Evolutionary conservation across 2,329 filamentous ascomycete genomes (phyloP).

Genomic region (Coniochaeta pulveracea): DNA sequence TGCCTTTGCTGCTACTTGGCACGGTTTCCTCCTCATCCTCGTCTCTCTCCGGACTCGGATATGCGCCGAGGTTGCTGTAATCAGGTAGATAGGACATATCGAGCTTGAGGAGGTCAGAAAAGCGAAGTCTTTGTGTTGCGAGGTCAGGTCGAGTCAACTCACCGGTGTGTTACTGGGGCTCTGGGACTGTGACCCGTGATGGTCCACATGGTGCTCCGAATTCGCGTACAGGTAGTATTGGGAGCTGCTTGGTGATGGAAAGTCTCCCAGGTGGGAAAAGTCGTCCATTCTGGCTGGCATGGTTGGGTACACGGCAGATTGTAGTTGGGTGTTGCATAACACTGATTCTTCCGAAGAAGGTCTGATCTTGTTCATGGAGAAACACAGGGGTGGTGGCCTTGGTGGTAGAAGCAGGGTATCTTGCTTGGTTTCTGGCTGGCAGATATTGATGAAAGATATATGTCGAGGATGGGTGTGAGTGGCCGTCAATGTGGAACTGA

Average conservation of each 20-base stretch:
- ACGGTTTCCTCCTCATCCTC: conserved; percentile 14
- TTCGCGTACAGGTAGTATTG: conserved; percentile 23
- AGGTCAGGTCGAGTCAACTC: conserved; percentile 8
- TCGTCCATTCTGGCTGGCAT: conserved; percentile 22
- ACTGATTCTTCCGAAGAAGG: no score
- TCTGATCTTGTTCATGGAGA: no score
- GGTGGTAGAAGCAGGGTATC: no score
- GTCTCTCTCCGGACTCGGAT: conserved; percentile 20
- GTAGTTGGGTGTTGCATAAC: no score
- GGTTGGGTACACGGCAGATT: no score
- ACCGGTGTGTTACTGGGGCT: conserved; percentile 25
- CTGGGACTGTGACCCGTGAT: conserved; percentile 22
- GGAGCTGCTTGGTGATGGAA: conserved; percentile 21
- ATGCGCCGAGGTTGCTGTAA: conserved; percentile 15
- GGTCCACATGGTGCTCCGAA: conserved; percentile 23
- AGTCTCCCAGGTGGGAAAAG: conserved; percentile 16
- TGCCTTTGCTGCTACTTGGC: conserved; percentile 6
- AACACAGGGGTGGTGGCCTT: no score
- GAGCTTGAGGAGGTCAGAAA: no score
- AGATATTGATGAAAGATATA: no score
- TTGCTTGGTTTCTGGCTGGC: no score
- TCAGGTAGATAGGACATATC: conserved; percentile 18
- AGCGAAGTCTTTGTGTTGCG: no score
- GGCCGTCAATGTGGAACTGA: no score
- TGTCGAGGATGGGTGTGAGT: no score